A percentile compares a stretch with the other conserved stretches of the same genome.
Conservation (phyloP, 352 stramenopile species). For the Aphanomyces astaci region DNA sequence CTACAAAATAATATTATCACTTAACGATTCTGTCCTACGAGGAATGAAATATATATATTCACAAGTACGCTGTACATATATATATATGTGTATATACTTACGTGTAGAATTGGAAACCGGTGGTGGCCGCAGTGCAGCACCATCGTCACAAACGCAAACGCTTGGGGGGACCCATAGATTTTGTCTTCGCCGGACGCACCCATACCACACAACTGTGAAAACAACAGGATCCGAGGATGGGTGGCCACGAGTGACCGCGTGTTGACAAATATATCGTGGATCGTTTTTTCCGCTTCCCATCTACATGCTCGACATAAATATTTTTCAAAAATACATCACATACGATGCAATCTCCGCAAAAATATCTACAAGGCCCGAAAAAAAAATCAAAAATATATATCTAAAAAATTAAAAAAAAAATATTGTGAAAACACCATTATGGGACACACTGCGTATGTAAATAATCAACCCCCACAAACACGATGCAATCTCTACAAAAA, state of each 20-base stretch:
- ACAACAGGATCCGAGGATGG: constrained; percentile 46
- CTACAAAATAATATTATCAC: background rate
- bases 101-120: constrained; percentile 27
- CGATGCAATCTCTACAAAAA: too few relatives aligned
- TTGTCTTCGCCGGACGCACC: constrained; percentile 24
- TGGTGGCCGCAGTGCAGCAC: constrained; percentile 26
- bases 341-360: too few relatives aligned
- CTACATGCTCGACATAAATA: too few relatives aligned
- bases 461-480: too few relatives aligned
- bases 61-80: too few relatives aligned
- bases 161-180: constrained; percentile 15
- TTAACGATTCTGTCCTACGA: background rate
- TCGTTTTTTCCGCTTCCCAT: constrained; percentile 64
- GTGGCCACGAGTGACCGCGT: constrained; percentile 40
- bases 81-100: too few relatives aligned
- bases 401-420: too few relatives aligned
- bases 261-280: constrained; percentile 78
- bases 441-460: too few relatives aligned
- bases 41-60: background rate
- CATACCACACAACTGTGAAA: constrained; percentile 68
- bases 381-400: too few relatives aligned
- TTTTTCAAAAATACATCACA: too few relatives aligned
- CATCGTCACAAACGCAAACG: constrained; percentile 19
- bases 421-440: too few relatives aligned
- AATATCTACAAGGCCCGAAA: too few relatives aligned